Evolutionary conservation across 805 yeast genomes (phyloP).

Genomic region (Saccharomycopsis fodiens): DNA sequence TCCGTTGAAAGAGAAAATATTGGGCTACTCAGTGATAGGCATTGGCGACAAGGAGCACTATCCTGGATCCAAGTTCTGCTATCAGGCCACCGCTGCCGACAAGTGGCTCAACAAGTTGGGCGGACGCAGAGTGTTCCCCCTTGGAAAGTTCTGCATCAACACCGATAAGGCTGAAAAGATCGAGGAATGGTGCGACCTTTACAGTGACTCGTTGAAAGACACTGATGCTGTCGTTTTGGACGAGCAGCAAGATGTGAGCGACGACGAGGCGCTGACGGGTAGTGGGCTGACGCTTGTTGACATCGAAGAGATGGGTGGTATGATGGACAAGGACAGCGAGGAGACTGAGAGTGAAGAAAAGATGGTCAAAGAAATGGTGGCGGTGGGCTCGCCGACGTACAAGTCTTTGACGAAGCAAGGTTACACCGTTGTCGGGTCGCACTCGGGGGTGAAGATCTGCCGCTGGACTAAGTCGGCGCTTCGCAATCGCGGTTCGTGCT

Average conservation of each 20-base stretch:
- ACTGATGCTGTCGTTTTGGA: constrained; percentile 54
- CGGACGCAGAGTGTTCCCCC: constrained; percentile 75
- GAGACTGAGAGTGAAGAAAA: constrained; percentile 22
- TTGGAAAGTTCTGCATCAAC: constrained; percentile 80
- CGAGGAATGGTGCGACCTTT: constrained; percentile 57
- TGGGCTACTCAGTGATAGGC: constrained; percentile 83
- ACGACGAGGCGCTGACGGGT: constrained; percentile 33
- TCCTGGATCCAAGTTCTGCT: constrained; percentile 70
- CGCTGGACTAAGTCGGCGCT: constrained; percentile 95
- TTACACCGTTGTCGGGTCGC: constrained; percentile 86
- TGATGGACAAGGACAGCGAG: constrained; percentile 21
- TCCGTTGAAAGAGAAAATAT: constrained; percentile 48
- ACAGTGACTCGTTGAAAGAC: constrained; percentile 57
- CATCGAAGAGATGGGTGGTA: constrained; percentile 78
- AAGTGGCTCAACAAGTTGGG: constrained; percentile 74
- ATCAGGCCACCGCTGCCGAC: constrained; percentile 74
- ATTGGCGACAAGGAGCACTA: constrained; percentile 84
- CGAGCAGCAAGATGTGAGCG: constrained; percentile 50
- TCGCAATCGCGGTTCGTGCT: constrained; percentile 91
- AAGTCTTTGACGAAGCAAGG: constrained; percentile 89
- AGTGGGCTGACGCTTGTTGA: constrained; percentile 52
- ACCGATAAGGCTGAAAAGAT: constrained; percentile 52
- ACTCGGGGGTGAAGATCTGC: constrained; percentile 91
- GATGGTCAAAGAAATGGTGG: constrained; percentile 74
- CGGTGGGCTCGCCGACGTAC: constrained; percentile 80